Base-by-base conservation (phyloP, 1,284 basidiomycete genomes). In the Xerocomus tenax region DNA sequence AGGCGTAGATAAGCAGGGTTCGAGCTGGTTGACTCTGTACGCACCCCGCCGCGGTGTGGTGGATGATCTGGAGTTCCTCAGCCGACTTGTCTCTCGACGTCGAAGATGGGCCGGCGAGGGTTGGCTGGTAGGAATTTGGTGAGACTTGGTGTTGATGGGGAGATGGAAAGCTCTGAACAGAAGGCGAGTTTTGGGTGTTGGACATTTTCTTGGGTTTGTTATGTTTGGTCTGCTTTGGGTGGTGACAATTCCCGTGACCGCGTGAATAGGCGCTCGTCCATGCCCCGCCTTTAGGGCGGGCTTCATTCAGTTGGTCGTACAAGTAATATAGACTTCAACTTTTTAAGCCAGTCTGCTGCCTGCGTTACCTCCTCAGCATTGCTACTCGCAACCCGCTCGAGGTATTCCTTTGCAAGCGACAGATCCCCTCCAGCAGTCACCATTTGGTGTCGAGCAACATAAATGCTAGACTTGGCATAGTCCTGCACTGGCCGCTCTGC, bases 401-500 rank as follows among this genome's bases (percentile, higher is more conserved):
- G 70, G 62, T 87, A 87, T 50, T 79, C 76, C 56, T 71, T 74
- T 12, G 85, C 84, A 40, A 84, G 69, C 25, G 65, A 58, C 25
- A 86, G 61, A 62, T 89, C 80, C 13, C 79, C 82, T 43, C 78
- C 73, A 34, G 78, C 70, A 50, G 75, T 75, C 40, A 73, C 66
- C 61, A 87, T 72, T 58, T 91, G 81, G 62, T 84, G 82, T 52
- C 87, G 81, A 8, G 91, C 89, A 26, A 93, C 82, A 56, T 82
- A 83, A 38, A 95, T 65, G 57, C 81, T 79, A n/a, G 86, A 91
- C 62, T 80, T 82, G 19, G 88, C 81, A 63, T 84, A 87, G 57
- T 90, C 86, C 54, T 77, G 76, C 21, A 86, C 73, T 1, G 81
- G 77, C 29, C 81, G 81, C 45, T 73, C 85, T 87, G 64, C 34